Evolutionary conservation across 495 filamentous ascomycete genomes (phyloP).

Genomic region (Sphaerosporella brunnea): DNA sequence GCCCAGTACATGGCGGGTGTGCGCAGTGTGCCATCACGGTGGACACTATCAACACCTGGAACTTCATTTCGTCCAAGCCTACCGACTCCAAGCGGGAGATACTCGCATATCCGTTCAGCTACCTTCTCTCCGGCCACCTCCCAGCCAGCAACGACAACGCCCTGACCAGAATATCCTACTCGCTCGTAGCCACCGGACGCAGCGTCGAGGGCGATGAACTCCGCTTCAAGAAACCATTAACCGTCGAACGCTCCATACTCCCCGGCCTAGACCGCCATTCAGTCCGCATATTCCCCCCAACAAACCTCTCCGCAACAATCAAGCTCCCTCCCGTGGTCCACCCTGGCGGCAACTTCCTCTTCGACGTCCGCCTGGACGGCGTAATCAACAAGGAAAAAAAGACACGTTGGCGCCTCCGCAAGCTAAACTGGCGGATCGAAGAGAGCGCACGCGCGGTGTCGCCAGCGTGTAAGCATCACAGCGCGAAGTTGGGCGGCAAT

Average conservation of each 20-base stretch:
- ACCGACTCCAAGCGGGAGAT: slow-evolving; percentile 39
- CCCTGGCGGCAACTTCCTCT: slow-evolving; percentile 66
- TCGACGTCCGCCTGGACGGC: slow-evolving; percentile 64
- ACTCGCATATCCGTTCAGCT: slow-evolving; percentile 81
- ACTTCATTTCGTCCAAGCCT: slow-evolving; percentile 50
- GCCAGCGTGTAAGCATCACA: slow-evolving; percentile 63
- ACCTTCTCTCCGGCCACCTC: slow-evolving; percentile 68
- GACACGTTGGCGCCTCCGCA: slow-evolving; percentile 71
- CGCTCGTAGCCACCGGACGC: slow-evolving; percentile 52
- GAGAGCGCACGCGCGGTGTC: slow-evolving; percentile 66
- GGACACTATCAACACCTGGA: slow-evolving; percentile 61
- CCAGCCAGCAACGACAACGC: slow-evolving; percentile 62
- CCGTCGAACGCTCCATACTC: slow-evolving; percentile 50
- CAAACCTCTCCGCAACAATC: slow-evolving; percentile 69
- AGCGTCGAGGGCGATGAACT: slow-evolving; percentile 38
- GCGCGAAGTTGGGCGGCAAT: slow-evolving; percentile 45
- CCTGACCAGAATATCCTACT: slow-evolving; percentile 60
- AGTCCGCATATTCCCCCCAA: slow-evolving; percentile 88
- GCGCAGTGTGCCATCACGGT: slow-evolving; percentile 48
- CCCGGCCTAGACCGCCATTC: slow-evolving; percentile 51
- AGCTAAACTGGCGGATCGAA: slow-evolving; percentile 83
- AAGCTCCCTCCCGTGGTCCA: slow-evolving; percentile 67
- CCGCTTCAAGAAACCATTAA: slow-evolving; percentile 32
- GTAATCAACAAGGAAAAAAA: slow-evolving; percentile 43
- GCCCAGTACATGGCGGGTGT: slow-evolving; percentile 57